Evolutionary conservation across 2,329 filamentous ascomycete species (phyloP).

Genomic region (Tolypocladium nubicola): DNA sequence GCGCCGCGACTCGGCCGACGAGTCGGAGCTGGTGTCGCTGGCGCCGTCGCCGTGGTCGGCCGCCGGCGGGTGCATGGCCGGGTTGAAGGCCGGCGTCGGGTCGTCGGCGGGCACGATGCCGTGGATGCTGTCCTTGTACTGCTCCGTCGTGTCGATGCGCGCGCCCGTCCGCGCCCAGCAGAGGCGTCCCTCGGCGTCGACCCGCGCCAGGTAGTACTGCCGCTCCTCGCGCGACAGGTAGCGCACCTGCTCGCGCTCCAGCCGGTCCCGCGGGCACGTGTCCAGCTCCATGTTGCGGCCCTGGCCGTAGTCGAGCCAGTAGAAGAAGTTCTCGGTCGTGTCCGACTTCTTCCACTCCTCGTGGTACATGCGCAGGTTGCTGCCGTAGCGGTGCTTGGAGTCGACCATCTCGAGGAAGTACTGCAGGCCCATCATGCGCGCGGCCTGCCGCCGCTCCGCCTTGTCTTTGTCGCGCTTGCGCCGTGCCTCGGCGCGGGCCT

Average conservation of each 20-base stretch:
- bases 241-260: constrained; percentile 71
- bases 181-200: constrained; percentile 65
- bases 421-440: constrained; percentile 73
- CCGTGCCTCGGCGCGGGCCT: constrained; percentile 26
- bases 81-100: constrained; percentile 41
- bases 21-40: constrained; percentile 20
- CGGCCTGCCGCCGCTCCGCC: constrained; percentile 49
- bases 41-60: constrained; percentile 5
- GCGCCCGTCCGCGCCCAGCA: constrained; percentile 78
- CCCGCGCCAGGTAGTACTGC: constrained; percentile 66
- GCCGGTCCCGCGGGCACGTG: constrained; percentile 59
- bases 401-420: constrained; percentile 85
- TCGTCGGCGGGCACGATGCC: constrained; percentile 58
- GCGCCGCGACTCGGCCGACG: constrained; percentile 32
- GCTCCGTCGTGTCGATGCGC: constrained; percentile 63
- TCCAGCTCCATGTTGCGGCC: constrained; percentile 61
- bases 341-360: constrained; percentile 69
- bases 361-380: constrained; percentile 73
- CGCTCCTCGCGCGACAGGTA: constrained; percentile 79
- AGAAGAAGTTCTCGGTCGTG: constrained; percentile 84
- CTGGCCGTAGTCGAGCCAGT: constrained; percentile 79
- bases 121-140: constrained; percentile 70
- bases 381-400: constrained; percentile 77
- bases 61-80: constrained; percentile 9
- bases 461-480: constrained; percentile 37